These are phyloP conservation scores for Pichia californica DNA, from an alignment of 805 yeast genomes.

Conservation along the genomic window DNA sequence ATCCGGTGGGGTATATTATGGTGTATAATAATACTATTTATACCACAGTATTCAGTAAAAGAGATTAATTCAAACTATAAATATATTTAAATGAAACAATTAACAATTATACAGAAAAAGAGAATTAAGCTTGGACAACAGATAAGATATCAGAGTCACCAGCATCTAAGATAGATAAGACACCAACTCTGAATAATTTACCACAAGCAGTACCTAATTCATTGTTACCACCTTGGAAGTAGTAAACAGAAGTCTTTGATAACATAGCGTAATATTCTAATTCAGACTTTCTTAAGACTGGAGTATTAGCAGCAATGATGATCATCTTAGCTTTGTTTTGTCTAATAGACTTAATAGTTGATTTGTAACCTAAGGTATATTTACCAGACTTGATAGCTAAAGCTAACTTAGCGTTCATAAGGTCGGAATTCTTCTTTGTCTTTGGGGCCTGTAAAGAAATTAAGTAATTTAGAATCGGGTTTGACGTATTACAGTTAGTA, in stretches of 20 bases:
- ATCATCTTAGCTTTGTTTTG: conserved; percentile 98
- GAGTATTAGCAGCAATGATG: conserved; percentile 98
- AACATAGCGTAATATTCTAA: conserved; percentile 99
- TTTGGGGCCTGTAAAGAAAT: conserved; percentile 88
- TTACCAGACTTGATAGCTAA: conserved; percentile 98
- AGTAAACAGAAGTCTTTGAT: conserved; percentile 94
- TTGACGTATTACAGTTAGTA: too few species aligned
- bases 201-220: conserved; percentile 99
- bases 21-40: too few species aligned
- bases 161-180: conserved; percentile 90
- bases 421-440: conserved; percentile 79
- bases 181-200: conserved; percentile 99
- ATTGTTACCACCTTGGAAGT: conserved; percentile 99
- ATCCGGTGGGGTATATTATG: too few species aligned
- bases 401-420: conserved; percentile 97
- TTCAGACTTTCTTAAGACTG: conserved; percentile 99
- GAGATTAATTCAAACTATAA: too few species aligned
- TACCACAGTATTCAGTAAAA: too few species aligned
- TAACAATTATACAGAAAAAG: neutral
- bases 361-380: conserved; percentile 99
- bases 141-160: conserved; percentile 99
- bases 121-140: conserved; percentile 34
- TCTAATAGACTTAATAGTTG: conserved; percentile 96
- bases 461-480: too few species aligned
- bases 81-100: too few species aligned